Conservation (phyloP, 2,329 filamentous ascomycete species). For the Cladosporium sphaerospermum region DNA sequence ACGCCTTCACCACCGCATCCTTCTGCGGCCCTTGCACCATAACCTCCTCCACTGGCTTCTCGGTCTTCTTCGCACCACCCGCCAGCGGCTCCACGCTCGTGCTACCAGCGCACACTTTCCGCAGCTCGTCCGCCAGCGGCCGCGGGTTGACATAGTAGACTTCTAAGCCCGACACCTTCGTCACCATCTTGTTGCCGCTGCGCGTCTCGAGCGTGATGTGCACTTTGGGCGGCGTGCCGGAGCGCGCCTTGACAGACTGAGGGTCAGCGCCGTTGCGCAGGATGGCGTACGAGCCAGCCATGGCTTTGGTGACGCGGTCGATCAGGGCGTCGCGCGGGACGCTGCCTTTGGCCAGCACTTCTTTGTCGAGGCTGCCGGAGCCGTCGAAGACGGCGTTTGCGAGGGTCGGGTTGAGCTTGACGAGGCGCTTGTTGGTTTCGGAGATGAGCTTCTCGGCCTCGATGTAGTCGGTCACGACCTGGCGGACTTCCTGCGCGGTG, state of each 20-base stretch:
- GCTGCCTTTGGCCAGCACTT: constrained; percentile 51
- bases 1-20: constrained; percentile 52
- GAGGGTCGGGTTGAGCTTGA: constrained; percentile 57
- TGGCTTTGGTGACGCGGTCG: constrained; percentile 51
- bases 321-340: constrained; percentile 56
- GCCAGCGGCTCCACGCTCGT: constrained; percentile 57
- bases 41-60: constrained; percentile 60
- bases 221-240: constrained; percentile 55
- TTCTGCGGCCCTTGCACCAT: constrained; percentile 63
- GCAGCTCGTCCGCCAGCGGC: constrained; percentile 57
- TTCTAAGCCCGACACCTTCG: constrained; percentile 57
- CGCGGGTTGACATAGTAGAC: constrained; percentile 55
- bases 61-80: constrained; percentile 54
- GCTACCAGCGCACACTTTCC: constrained; percentile 62
- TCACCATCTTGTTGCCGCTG: constrained; percentile 61
- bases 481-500: constrained; percentile 54
- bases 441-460: constrained; percentile 52
- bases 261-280: constrained; percentile 42
- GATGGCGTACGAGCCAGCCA: constrained; percentile 53
- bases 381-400: constrained; percentile 56
- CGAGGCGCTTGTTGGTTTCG: constrained; percentile 53
- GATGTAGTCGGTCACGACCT: constrained; percentile 52
- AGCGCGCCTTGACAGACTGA: constrained; percentile 51
- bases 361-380: constrained; percentile 46
- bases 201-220: constrained; percentile 56